A percentile compares a stretch with the other conserved stretches of the same genome.
Evolutionary conservation across 2,329 filamentous ascomycete species (phyloP).

Genomic region (Ciborinia camelliae): DNA sequence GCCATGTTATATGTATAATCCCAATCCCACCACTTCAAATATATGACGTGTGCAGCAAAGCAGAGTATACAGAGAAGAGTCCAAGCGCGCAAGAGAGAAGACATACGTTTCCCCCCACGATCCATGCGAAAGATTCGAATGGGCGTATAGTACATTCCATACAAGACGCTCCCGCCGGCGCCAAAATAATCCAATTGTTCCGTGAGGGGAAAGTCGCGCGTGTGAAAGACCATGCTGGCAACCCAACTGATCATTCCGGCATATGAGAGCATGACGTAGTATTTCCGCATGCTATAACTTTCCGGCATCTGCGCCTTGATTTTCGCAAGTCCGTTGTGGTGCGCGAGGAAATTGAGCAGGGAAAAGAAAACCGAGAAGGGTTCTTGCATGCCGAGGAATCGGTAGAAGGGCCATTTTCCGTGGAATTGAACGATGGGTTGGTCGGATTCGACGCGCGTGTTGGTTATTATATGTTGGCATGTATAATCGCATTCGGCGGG

Average conservation of each 20-base stretch:
- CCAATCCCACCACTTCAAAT: constrained; percentile 82
- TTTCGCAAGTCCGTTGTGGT: constrained; percentile 70
- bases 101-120: constrained; percentile 42
- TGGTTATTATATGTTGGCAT: constrained; percentile 90
- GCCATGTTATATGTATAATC: constrained; percentile 98
- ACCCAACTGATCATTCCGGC: constrained; percentile 81
- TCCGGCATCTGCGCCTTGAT: constrained; percentile 68
- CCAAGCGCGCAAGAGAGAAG: constrained; percentile 65
- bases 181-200: constrained; percentile 97
- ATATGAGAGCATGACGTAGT: constrained; percentile 76
- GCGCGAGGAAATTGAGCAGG: constrained; percentile 83
- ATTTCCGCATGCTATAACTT: constrained; percentile 72
- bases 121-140: constrained; percentile 84
- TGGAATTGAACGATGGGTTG: constrained; percentile 85
- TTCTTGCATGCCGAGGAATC: constrained; percentile 90
- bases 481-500: constrained; percentile 94
- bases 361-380: constrained; percentile 92
- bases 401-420: constrained; percentile 96
- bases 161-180: constrained; percentile 84
- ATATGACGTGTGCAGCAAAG: constrained; percentile 75
- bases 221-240: constrained; percentile 90
- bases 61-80: constrained; percentile 66
- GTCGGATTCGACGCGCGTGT: constrained; percentile 61
- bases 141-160: constrained; percentile 82
- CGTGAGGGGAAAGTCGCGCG: constrained; percentile 76